A percentile compares a stretch with the other conserved stretches of the same genome.
These are phyloP conservation scores for Simmondsia chinensis DNA, from an alignment of 148 eudicot genomes.

Conservation along the genomic window DNA sequence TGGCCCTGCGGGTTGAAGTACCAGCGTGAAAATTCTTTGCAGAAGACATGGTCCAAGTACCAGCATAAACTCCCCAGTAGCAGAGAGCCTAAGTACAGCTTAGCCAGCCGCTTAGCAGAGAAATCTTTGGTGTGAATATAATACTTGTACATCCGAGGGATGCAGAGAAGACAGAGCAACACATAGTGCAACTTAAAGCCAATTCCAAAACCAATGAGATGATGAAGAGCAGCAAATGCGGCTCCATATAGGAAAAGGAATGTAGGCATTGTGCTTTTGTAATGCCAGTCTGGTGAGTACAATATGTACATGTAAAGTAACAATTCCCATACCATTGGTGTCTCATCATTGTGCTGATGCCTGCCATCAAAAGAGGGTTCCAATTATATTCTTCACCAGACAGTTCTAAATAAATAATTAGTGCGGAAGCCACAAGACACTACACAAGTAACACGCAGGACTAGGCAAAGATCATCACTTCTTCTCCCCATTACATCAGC, in stretches of 20 bases:
- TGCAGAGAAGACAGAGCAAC: constrained; percentile 83
- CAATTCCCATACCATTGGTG: constrained; percentile 98
- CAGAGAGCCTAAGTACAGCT: constrained; percentile 45
- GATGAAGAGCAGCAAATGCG: constrained; percentile 65
- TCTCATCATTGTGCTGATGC: constrained; percentile 90
- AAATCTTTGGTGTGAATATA: constrained; percentile 57
- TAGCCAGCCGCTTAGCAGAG: constrained; percentile 67
- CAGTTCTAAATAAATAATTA: not conserved
- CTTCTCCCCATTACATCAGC: too few species aligned
- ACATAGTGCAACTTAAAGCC: constrained; percentile 64
- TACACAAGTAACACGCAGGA: too few species aligned
- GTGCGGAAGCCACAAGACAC: too few species aligned
- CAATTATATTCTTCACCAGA: not conserved
- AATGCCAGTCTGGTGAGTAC: constrained; percentile 96
- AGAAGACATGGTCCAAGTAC: constrained; percentile 62
- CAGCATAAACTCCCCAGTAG: constrained; percentile 56
- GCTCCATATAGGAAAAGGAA: constrained; percentile 80
- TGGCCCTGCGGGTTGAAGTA: constrained; percentile 84
- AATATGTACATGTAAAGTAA: constrained; percentile 88
- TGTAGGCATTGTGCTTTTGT: constrained; percentile 90
- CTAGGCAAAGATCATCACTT: too few species aligned
- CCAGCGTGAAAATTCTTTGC: constrained; percentile 54
- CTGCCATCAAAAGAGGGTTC: constrained; percentile 27
- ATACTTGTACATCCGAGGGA: constrained; percentile 94
- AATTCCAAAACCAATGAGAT: constrained; percentile 45